Evolutionary conservation across 176 grass and related monocot genomes (phyloP), one percentile per base, ranked within the genome.

Genomic region (Neostapfia colusana): DNA sequence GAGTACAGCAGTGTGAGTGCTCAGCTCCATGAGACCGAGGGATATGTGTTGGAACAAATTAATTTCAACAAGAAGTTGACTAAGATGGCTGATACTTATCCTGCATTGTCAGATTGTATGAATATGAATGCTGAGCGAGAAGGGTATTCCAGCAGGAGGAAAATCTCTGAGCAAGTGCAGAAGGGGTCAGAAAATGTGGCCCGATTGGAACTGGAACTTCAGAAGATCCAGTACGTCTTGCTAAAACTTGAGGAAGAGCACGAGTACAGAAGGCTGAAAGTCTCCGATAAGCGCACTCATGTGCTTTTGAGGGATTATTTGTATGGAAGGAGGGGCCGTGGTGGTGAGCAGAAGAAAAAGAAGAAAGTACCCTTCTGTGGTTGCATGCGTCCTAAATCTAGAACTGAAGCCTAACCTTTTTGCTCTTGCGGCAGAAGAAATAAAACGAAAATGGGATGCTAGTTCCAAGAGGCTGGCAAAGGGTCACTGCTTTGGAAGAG

Each of bases 271-370:
- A 92, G 51, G 75, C 63, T 72, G 15, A 94, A 81, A 65, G 69
- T 75, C 25, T 70, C 76, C 0, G 92, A 99, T 12, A 90, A 80
- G 85, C 72, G 92, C 36, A 88, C 80, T 44, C 85, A 92, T 21
- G 89, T 99, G 39, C 82, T 85, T 79, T 51, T 99, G 61, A 92
- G 81, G 74, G 96, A 99, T 85, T 99, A 99, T 86, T 73, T 99
- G 35, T 90, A 99, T 45, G 92, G 96, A 23, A 90, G 89, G 83
- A 90, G 73, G 81, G 85, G 88, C 67, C 81, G 72, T 6, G 51
- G 82, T 7, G 71, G 58, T 0, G 73, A 39, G 46, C 63, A 60
- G 37, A 72, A 88, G 26, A 74, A 84, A 11, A 88, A 77, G 79
- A 94, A 92, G 81, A 84, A 57, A 72, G 40, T 16, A 6, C 87